Conservation (phyloP, 2,329 filamentous ascomycete genomes). For the Fusarium haematococcum region DNA sequence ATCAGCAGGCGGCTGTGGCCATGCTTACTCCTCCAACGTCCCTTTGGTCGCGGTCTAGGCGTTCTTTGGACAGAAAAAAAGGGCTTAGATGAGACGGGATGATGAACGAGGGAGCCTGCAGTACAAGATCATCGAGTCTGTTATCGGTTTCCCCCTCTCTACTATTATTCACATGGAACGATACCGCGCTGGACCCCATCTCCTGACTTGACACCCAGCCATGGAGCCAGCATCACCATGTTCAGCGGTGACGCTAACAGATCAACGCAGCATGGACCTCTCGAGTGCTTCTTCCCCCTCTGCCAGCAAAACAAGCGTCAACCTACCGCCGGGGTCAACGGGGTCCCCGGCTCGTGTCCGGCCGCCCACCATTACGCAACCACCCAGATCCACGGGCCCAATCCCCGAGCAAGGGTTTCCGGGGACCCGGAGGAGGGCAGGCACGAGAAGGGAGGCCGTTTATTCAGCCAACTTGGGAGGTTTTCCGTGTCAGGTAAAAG, state of each 20-base stretch:
- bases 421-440: background rate
- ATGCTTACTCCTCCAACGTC: slow-evolving; percentile 24
- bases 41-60: background rate
- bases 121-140: background rate
- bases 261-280: background rate
- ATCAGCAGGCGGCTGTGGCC: slow-evolving; percentile 33
- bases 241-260: slow-evolving; percentile 13
- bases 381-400: slow-evolving; percentile 18
- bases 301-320: slow-evolving; percentile 23
- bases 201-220: slow-evolving; percentile 6
- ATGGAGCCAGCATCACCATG: background rate
- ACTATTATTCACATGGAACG: slow-evolving; percentile 12
- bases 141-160: background rate
- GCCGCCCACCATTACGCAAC: slow-evolving; percentile 24
- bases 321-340: background rate
- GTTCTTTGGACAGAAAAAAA: background rate
- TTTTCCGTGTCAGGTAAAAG: background rate
- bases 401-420: slow-evolving; percentile 2
- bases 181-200: slow-evolving; percentile 9
- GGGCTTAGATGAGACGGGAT: slow-evolving; percentile 5
- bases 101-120: background rate
- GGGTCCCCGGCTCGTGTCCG: slow-evolving; percentile 17
- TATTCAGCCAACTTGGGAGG: background rate
- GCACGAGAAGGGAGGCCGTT: background rate
- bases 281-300: background rate